Base-by-base conservation (phyloP, 768 basidiomycete genomes). In the Stropharia rugosoannulata region DNA sequence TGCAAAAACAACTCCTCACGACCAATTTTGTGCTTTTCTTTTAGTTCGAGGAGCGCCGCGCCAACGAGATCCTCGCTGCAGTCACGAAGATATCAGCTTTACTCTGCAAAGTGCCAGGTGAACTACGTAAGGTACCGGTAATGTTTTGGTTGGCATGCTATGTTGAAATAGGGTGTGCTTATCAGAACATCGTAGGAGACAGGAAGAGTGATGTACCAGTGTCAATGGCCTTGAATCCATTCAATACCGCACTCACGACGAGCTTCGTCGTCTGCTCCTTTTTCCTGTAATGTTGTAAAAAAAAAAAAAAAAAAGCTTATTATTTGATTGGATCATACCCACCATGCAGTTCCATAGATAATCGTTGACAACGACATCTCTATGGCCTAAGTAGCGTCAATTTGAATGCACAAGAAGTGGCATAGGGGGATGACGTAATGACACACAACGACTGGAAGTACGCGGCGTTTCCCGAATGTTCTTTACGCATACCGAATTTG, bases 191-290 rank as follows among this genome's bases (percentile, higher is more conserved):
- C 47, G 10, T 53, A 44, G 12, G 19, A 18, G n/a, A 25, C 42
- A 39, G 18, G 29, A 18, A 42, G 36, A 44, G 29, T 11, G 66
- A 69, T 75, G 58, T 68, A 79, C 90, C 90, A n/a, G 90, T 93
- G 63, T 95, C 93, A 27, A 94, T 84, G 4, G 87, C 90, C 44
- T 85, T 74, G 66, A 93, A 94, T 5, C 93, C 92, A 59, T 82
- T 79, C 38, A 87, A 70, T 53, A 93, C 82, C 9, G 93, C 93
- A 52, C 75, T 78, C 48, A 87, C 71, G 16, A 93, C 90, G 2
- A 93, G 79, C 4, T 75, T 70, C 0, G 83, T 72, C 0, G 93
- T 94, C 19, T 77, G 69, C 52, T 88, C 86, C 63, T 85, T 85
- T 74, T 94, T 94, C 91, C 90, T 92, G 61, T 44, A 43, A 45